Conservation (phyloP, 495 filamentous ascomycete species). For the Hyaloscypha finlandica region DNA sequence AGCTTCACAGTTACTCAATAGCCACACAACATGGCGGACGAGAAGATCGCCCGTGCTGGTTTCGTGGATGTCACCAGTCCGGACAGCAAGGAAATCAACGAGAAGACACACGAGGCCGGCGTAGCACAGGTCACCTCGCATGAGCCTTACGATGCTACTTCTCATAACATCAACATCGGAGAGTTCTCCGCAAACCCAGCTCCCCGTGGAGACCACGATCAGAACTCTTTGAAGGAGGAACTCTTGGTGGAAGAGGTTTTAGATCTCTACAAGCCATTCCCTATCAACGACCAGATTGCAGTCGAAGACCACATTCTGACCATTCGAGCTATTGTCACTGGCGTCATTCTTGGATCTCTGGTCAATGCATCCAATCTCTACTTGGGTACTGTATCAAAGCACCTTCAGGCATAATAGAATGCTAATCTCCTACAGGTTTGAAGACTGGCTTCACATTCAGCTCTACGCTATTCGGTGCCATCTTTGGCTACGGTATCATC, state of each 20-base stretch:
- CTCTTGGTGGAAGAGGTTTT: constrained; percentile 7
- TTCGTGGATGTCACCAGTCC: background rate
- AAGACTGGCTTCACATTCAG: constrained; percentile 68
- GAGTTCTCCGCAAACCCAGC: constrained; percentile 10
- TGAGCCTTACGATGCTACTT: constrained; percentile 8
- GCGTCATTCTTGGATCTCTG: constrained; percentile 57
- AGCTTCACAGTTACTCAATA: background rate
- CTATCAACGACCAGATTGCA: background rate
- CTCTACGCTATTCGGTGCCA: constrained; percentile 60
- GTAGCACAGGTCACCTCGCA: background rate
- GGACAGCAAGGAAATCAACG: constrained; percentile 11
- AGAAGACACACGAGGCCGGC: background rate
- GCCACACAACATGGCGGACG: constrained; percentile 2
- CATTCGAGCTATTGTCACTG: constrained; percentile 56
- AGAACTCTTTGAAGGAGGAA: constrained; percentile 15
- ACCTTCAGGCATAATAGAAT: background rate
- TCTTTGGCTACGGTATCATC: constrained; percentile 67
- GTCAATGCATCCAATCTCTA: constrained; percentile 69
- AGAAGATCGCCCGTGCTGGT: constrained; percentile 4
- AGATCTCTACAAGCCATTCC: constrained; percentile 18
- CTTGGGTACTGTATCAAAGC: constrained; percentile 43
- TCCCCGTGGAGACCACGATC: constrained; percentile 7
- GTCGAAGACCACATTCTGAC: constrained; percentile 54
- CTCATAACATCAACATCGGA: constrained; percentile 11
- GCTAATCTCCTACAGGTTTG: constrained; percentile 47